These are phyloP conservation scores for Citeromyces siamensis DNA, from an alignment of 1,139 yeast species.

Conservation along the genomic window DNA sequence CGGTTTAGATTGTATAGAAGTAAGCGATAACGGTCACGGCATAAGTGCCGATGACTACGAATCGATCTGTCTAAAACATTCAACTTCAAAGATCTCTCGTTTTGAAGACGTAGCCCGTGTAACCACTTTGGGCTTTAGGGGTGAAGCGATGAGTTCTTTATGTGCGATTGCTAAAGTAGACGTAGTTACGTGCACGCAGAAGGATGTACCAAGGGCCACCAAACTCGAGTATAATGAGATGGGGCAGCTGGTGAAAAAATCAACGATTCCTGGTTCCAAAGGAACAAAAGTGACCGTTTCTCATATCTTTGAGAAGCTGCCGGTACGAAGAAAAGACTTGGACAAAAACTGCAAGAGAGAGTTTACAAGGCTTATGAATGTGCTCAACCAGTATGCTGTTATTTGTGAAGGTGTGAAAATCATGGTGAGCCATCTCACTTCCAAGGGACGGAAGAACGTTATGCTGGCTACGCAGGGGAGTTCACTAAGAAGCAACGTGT, in stretches of 20 bases:
- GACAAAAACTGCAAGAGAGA: conserved; percentile 59
- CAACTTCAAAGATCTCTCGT: conserved; percentile 61
- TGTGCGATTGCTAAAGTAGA: conserved; percentile 34
- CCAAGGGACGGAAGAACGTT: conserved; percentile 34
- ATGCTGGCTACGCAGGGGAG: conserved; percentile 39
- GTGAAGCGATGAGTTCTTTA: conserved; percentile 72
- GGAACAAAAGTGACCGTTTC: conserved; percentile 49
- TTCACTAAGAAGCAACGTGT: conserved; percentile 40
- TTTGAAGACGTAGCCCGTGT: conserved; percentile 47
- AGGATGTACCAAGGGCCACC: conserved; percentile 46
- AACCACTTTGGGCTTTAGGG: conserved; percentile 65
- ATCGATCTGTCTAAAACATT: conserved; percentile 54
- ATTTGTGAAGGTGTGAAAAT: conserved; percentile 47
- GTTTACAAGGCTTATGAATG: conserved; percentile 47
- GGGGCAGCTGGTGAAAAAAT: conserved; percentile 34
- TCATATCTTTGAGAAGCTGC: conserved; percentile 46
- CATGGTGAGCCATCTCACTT: conserved; percentile 38
- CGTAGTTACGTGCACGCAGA: conserved; percentile 42
- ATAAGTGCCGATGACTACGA: conserved; percentile 46
- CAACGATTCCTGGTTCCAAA: conserved; percentile 33
- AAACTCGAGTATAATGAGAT: conserved; percentile 34
- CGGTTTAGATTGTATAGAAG: conserved; percentile 66
- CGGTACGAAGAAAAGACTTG: conserved; percentile 67
- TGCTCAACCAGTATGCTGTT: conserved; percentile 60
- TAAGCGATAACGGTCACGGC: conserved; percentile 74